A percentile compares a stretch with the other conserved stretches of the same genome.
These are phyloP conservation scores for Hippophae tibetana DNA, from an alignment of 306 rosid species.

Conservation along the genomic window DNA sequence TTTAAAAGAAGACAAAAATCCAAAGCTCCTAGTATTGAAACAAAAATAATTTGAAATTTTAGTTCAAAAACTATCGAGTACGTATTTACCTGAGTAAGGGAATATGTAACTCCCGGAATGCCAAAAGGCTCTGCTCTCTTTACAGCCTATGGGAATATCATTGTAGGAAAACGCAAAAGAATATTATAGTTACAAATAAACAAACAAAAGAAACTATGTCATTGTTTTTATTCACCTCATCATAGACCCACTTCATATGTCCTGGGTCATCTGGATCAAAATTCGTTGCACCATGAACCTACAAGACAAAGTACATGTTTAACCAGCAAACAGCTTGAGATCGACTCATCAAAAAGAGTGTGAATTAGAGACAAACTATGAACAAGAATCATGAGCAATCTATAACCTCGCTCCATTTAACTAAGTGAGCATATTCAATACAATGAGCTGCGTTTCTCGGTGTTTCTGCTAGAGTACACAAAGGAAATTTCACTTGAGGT, in stretches of 20 bases:
- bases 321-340: slow-evolving; percentile 4
- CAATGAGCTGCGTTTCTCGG: slow-evolving; percentile 99
- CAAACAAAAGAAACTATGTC: not conserved
- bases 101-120: slow-evolving; percentile 89
- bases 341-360: not conserved
- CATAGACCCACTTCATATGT: slow-evolving; percentile 91
- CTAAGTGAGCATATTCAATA: slow-evolving; percentile 87
- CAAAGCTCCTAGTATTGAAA: not conserved
- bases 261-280: slow-evolving; percentile 86
- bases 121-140: slow-evolving; percentile 96
- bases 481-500: slow-evolving; percentile 96
- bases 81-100: slow-evolving; percentile 72
- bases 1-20: not conserved
- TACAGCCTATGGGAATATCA: slow-evolving; percentile 43
- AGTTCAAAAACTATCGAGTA: slow-evolving; percentile 4
- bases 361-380: not conserved
- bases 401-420: slow-evolving; percentile 87
- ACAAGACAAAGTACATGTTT: slow-evolving; percentile 6
- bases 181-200: not conserved
- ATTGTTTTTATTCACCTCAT: slow-evolving; percentile 42
- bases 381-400: slow-evolving; percentile 8
- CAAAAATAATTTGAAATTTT: not conserved
- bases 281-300: slow-evolving; percentile 65
- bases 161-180: slow-evolving; percentile 3
- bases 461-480: slow-evolving; percentile 96